Evolutionary conservation across 495 filamentous ascomycete genomes (phyloP), one percentile per base, ranked within the genome.

Genomic region (Lichenothelia convexa): DNA sequence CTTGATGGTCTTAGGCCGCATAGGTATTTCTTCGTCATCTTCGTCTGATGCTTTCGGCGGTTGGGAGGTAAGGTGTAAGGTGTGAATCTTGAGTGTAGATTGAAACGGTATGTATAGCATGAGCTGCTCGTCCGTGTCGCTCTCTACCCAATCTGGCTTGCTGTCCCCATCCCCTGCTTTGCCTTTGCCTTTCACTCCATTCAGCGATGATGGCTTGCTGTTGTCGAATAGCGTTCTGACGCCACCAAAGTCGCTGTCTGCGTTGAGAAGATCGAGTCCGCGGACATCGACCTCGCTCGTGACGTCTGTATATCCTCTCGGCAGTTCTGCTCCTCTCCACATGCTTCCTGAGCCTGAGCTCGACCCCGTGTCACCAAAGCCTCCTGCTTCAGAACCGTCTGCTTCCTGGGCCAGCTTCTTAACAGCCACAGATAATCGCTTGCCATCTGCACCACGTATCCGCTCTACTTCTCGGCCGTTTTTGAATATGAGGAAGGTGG

Each of bases 121-220:
- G 41, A 97, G 56, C 65, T 97, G 91, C 61, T 94, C 84, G 53
- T 97, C 89, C n/a, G 86, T 93, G 51, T 94, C 91, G 50, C 82
- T 93, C 65, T 95, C 83, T n/a, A 94, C 71, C 82, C 84, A 95
- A 57, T 97, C 89, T 18, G 36, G 39, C 34, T 38, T 40, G 17
- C 17, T 32, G 3, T 30, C 30, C 24, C 33, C 32, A 17, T 32
- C 39, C 37, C 32, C 21, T 43, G 39, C 45, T 71, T 71, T 12
- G 44, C 39, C 55, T 55, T 78, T 80, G 27, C 70, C 54, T 30
- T 58, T 55, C 16, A 39, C 44, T 11, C 31, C 50, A 9, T 54
- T 61, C 26, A 87, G 55, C 1, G 70, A 62, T 3, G 63, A 65
- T 11, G 89, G 89, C 55, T 79, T 78, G 26, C 52, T 63, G 4